Evolutionary conservation across 768 basidiomycete genomes (phyloP), one percentile per base, ranked within the genome.

Genomic region (Lentinula sp.): DNA sequence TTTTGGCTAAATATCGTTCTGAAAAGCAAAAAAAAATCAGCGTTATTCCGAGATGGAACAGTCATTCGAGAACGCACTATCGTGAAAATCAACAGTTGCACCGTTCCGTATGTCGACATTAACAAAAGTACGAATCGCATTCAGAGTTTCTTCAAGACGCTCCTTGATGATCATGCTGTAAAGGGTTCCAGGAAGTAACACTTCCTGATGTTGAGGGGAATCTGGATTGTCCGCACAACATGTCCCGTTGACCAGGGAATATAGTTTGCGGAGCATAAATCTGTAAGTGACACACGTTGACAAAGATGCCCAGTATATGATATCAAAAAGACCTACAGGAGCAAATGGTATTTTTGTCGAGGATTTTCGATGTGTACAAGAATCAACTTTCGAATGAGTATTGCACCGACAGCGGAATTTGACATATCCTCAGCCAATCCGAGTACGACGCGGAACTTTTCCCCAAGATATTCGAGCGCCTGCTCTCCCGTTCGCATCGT

Each of bases 111-210:
- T 81, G 70, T 98, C 95, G 50, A 78, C 72, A 12, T 75, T 73
- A 63, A 98, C 88, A 65, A 83, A 87, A 60, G 75, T 77, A 56
- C 90, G 83, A 69, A 91, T 83, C 66, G 82, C 81, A 65, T 83
- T 88, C 54, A 98, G 74, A 23, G 86, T 86, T 71, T 98, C 97
- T 66, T 98, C 96, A 62, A 98, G 81, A 62, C 92, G 86, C 73
- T 99, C 97, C 75, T 97, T 98, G 78, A 99, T 91, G 68, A 98
- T 97, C 92, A 96, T 98, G 53, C 87, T 88, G 71, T 97, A 98
- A 23, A 99, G 72, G 65, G 79, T 85, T 35, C 97, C 97, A 1
- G 97, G 97, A 5, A 98, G 85, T 12, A 99, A 82, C 51, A 96
- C 94, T 70, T 99, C 97, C 72, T 99, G 97, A 69, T 98, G 93